Evolutionary conservation across 352 stramenopile species (phyloP).

Genomic region (Globisporangium canariense): DNA sequence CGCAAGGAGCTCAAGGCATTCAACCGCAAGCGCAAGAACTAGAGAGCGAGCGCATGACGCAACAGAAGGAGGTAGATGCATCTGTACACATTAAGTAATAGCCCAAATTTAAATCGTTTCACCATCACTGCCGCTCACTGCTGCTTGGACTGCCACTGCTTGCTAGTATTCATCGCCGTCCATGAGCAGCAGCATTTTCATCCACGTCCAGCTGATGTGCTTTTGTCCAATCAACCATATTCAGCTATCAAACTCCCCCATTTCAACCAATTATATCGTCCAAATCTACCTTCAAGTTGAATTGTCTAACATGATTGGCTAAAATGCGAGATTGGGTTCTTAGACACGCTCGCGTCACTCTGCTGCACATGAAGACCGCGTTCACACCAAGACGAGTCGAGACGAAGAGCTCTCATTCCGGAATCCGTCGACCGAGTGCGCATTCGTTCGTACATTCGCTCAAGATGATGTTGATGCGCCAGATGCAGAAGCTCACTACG

Average conservation of each 20-base stretch:
- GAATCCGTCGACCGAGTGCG: constrained; percentile 7
- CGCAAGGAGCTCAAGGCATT: constrained; percentile 82
- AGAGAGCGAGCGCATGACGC: constrained; percentile 8
- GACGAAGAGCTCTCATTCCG: constrained; percentile 12
- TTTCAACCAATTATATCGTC: constrained; percentile 1
- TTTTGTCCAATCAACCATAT: constrained; percentile 12
- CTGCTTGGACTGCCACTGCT: neutral
- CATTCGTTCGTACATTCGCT: neutral
- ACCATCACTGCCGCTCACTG: neutral
- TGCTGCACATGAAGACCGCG: constrained; percentile 9
- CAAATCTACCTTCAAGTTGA: constrained; percentile 11
- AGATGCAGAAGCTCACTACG: constrained; percentile 8
- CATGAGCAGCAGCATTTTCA: neutral
- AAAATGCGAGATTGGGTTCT: neutral
- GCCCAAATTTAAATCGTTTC: constrained; percentile 9
- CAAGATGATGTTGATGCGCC: constrained; percentile 14
- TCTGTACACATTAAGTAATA: constrained; percentile 20
- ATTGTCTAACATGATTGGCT: constrained; percentile 2
- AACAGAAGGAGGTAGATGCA: constrained; percentile 4
- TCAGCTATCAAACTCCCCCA: neutral
- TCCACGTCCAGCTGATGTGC: neutral
- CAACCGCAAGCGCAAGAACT: constrained; percentile 80
- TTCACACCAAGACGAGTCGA: neutral
- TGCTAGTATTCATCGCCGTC: neutral
- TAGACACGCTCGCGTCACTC: neutral